A percentile compares a stretch with the other conserved stretches of the same genome.
Conservation (phyloP, 2,329 filamentous ascomycete species). For the Exophiala calicioides region DNA sequence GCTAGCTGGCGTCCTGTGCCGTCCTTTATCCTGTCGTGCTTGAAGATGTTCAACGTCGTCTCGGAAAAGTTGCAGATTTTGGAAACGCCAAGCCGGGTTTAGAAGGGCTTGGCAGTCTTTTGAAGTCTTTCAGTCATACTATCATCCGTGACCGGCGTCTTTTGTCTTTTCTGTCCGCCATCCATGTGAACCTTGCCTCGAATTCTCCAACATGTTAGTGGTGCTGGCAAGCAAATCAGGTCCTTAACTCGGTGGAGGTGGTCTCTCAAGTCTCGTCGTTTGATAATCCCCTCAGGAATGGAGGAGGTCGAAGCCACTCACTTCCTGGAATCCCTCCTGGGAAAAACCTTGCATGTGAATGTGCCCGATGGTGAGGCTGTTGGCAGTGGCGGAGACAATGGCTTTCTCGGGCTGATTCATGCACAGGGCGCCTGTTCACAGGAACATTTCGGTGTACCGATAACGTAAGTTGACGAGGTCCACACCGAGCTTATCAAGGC, state of each 20-base stretch:
- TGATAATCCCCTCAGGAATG: conserved; percentile 19
- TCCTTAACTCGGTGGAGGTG: too few relatives aligned
- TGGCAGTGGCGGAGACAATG: neutral
- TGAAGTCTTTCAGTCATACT: too few relatives aligned
- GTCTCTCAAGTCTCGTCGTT: too few relatives aligned
- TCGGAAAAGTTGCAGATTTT: too few relatives aligned
- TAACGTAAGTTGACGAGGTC: conserved; percentile 57
- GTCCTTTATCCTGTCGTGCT: too few relatives aligned
- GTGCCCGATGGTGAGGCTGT: conserved; percentile 24
- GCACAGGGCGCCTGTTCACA: conserved; percentile 76
- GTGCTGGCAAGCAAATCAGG: neutral
- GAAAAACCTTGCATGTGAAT: conserved; percentile 30
- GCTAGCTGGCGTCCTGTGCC: too few relatives aligned
- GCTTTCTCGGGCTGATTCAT: neutral
- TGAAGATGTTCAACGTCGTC: too few relatives aligned
- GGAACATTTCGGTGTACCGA: conserved; percentile 95
- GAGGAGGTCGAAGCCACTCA: conserved; percentile 29
- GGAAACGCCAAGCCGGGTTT: neutral
- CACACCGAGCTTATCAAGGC: neutral
- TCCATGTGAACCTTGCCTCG: neutral
- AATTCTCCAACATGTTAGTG: neutral
- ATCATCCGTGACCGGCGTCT: too few relatives aligned
- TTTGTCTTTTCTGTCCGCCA: too few relatives aligned
- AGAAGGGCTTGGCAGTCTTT: too few relatives aligned
- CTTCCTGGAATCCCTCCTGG: conserved; percentile 29